Evolutionary conservation across 1,284 basidiomycete species (phyloP).

Genomic region (Ustilago shanxiensis): DNA sequence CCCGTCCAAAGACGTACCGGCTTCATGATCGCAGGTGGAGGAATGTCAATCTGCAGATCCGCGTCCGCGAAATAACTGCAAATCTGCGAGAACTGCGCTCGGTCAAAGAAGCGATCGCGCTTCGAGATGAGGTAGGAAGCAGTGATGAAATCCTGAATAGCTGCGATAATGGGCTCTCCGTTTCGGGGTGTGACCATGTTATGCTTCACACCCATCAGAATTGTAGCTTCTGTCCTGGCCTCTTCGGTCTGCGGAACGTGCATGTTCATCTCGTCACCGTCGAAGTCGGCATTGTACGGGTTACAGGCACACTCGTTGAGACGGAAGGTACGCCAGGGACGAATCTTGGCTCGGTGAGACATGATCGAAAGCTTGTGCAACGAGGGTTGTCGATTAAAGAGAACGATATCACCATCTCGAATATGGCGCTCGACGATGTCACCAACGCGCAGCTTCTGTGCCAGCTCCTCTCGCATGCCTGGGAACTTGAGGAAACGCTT

Average conservation of each 20-base stretch:
- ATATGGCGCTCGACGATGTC: conserved; percentile 95
- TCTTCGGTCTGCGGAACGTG: conserved; percentile 99
- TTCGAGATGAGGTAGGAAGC: conserved; percentile 92
- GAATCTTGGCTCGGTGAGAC: conserved; percentile 95
- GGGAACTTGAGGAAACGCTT: conserved; percentile 75
- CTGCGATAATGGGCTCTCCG: conserved; percentile 68
- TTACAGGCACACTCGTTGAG: conserved; percentile 99
- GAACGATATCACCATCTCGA: conserved; percentile 93
- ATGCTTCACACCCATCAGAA: conserved; percentile 97
- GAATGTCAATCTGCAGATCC: conserved; percentile 91
- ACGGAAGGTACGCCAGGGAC: conserved; percentile 97
- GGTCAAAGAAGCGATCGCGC: conserved; percentile 92
- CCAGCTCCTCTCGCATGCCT: conserved; percentile 70
- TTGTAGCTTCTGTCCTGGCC: conserved; percentile 94
- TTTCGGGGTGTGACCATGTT: conserved; percentile 82
- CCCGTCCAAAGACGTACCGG: conserved; percentile 96
- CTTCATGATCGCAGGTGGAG: conserved; percentile 94
- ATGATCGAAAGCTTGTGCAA: conserved; percentile 86
- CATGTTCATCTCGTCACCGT: conserved; percentile 99
- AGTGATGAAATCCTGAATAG: conserved; percentile 69
- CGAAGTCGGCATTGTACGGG: conserved; percentile 99
- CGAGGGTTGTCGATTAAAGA: conserved; percentile 99
- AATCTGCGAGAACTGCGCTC: conserved; percentile 94
- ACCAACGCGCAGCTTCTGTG: conserved; percentile 83
- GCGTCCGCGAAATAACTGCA: conserved; percentile 95